A percentile compares a stretch with the other conserved stretches of the same genome.
Conservation (phyloP, 129 eudicot genomes). For the Centella asiatica region DNA sequence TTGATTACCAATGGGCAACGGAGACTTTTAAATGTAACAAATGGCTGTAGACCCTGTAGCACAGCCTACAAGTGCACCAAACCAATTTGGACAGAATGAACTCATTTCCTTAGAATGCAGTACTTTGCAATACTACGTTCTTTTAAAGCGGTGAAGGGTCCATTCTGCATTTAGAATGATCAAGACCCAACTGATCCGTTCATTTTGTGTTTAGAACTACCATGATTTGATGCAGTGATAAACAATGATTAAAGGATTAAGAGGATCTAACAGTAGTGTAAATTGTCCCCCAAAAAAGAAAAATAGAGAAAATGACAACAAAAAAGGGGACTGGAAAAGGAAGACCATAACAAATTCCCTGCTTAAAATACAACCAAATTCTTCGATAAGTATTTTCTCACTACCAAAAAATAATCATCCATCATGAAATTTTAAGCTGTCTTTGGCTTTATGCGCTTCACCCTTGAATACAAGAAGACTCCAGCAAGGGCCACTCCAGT, state of each 20-base stretch:
- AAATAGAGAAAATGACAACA: background rate
- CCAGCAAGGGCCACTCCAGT: slow-evolving; percentile 98
- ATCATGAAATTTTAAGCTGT: slow-evolving; percentile 31
- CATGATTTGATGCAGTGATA: too few species aligned
- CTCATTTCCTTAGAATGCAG: background rate
- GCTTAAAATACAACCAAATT: background rate
- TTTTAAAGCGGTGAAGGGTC: background rate
- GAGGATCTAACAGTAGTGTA: background rate
- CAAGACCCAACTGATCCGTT: background rate
- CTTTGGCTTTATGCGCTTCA: slow-evolving; percentile 77
- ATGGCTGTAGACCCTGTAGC: too few species aligned
- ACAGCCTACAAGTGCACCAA: background rate
- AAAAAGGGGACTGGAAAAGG: background rate
- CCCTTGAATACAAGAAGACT: slow-evolving; percentile 85
- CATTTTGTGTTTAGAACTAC: background rate
- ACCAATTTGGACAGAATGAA: background rate
- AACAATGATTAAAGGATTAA: too few species aligned
- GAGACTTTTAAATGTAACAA: too few species aligned
- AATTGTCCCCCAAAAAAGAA: background rate
- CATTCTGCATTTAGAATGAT: background rate
- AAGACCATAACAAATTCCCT: background rate
- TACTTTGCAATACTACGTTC: background rate
- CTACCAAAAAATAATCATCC: slow-evolving; percentile 11
- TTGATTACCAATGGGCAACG: too few species aligned
- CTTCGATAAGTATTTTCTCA: slow-evolving; percentile 3